Percentiles rank a stretch among this genome's conserved stretches.
Conservation (phyloP, 495 filamentous ascomycete genomes). For the Podospora sp. region DNA sequence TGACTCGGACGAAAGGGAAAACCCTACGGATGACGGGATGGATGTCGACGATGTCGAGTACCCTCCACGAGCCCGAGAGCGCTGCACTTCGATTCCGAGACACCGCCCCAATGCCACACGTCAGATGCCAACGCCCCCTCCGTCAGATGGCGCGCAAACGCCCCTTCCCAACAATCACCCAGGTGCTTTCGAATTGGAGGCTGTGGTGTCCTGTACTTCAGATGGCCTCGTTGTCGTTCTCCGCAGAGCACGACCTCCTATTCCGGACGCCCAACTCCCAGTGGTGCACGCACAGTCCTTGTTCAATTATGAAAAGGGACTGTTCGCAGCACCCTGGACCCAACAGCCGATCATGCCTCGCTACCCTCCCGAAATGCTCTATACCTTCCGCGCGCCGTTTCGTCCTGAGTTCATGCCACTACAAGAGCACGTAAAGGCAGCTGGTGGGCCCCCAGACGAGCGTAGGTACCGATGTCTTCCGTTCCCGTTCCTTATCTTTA, state of each 20-base stretch:
- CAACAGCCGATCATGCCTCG: conserved; percentile 56
- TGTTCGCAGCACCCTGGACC: conserved; percentile 81
- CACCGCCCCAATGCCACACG: not conserved
- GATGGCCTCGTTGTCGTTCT: conserved; percentile 86
- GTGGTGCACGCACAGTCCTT: conserved; percentile 37
- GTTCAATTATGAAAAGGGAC: conserved; percentile 62
- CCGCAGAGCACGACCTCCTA: conserved; percentile 70
- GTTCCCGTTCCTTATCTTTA: not conserved
- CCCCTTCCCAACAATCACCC: not conserved
- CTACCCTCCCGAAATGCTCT: conserved; percentile 46
- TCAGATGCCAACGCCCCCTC: conserved; percentile 15
- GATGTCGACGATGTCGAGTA: conserved; percentile 36
- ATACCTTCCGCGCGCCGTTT: conserved; percentile 46
- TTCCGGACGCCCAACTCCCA: conserved; percentile 58
- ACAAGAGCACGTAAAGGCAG: conserved; percentile 45
- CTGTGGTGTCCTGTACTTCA: conserved; percentile 87
- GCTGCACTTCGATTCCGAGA: not conserved
- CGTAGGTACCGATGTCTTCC: conserved; percentile 27
- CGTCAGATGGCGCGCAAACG: not conserved
- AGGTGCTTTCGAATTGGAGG: conserved; percentile 68
- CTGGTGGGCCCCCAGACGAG: conserved; percentile 55
- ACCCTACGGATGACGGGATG: conserved; percentile 29
- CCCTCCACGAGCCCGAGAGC: not conserved
- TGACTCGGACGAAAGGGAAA: conserved; percentile 6
- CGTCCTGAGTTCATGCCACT: conserved; percentile 49